A percentile compares a stretch with the other conserved stretches of the same genome.
Evolutionary conservation across 352 stramenopile genomes (phyloP).

Genomic region (Globisporangium canariense): DNA sequence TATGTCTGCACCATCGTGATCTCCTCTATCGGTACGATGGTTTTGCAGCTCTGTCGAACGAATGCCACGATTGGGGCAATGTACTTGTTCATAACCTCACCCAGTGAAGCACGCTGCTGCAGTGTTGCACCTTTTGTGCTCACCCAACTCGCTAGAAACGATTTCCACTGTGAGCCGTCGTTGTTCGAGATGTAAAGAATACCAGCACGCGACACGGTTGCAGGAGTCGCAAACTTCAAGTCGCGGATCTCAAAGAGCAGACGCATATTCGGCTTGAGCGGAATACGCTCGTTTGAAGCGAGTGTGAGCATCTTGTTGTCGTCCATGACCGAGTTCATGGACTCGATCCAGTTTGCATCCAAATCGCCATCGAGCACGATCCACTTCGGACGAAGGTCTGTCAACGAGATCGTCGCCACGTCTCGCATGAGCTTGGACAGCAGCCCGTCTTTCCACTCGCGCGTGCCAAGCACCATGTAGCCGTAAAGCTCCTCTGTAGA

Average conservation of each 20-base stretch:
- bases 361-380: slow-evolving; percentile 93
- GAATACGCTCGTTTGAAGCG: slow-evolving; percentile 95
- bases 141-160: slow-evolving; percentile 91
- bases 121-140: slow-evolving; percentile 58
- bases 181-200: slow-evolving; percentile 94
- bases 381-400: slow-evolving; percentile 88
- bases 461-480: slow-evolving; percentile 91
- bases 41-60: slow-evolving; percentile 81
- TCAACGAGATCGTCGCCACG: slow-evolving; percentile 56
- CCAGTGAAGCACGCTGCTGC: slow-evolving; percentile 46
- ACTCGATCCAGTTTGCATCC: slow-evolving; percentile 87
- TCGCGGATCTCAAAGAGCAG: slow-evolving; percentile 96
- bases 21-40: slow-evolving; percentile 89
- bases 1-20: slow-evolving; percentile 90
- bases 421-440: slow-evolving; percentile 94
- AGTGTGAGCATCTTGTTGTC: slow-evolving; percentile 89
- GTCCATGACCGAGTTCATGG: slow-evolving; percentile 91
- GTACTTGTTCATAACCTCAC: slow-evolving; percentile 84
- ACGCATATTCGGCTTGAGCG: slow-evolving; percentile 92
- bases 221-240: slow-evolving; percentile 92
- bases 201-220: slow-evolving; percentile 92
- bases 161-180: slow-evolving; percentile 90
- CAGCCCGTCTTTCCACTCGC: slow-evolving; percentile 95
- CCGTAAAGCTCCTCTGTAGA: slow-evolving; percentile 96
- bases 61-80: slow-evolving; percentile 84